phyloP scores from a whole-genome alignment of 768 basidiomycete species.

The Inosperma sp. region DNA sequence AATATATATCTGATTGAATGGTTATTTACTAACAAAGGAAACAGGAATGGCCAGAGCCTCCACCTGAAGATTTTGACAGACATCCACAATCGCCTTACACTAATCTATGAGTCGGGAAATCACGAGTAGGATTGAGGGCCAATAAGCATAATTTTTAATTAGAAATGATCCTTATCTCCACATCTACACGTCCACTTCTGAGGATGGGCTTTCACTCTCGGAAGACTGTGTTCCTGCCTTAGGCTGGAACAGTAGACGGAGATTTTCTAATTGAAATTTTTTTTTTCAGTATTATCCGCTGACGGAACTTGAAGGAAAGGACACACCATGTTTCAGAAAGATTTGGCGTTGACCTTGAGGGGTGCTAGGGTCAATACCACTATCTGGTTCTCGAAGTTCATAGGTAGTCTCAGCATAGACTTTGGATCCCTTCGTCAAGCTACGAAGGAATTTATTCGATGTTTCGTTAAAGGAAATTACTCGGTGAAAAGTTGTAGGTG shows the following conservation, averaged over 20 bases:
- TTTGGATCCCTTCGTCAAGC: slow-evolving; percentile 61
- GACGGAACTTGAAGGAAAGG: too few species aligned
- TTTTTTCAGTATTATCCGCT: too few species aligned
- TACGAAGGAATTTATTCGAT: slow-evolving; percentile 60
- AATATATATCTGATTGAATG: slow-evolving; percentile 6
- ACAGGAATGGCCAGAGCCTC: slow-evolving; percentile 35
- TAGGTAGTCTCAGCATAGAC: slow-evolving; percentile 81
- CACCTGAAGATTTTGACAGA: slow-evolving; percentile 27
- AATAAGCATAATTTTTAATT: too few species aligned
- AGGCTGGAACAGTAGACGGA: too few species aligned
- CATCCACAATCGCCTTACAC: slow-evolving; percentile 40
- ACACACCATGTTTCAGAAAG: slow-evolving; percentile 80
- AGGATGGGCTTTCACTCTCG: too few species aligned
- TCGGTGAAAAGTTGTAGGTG: slow-evolving; percentile 68
- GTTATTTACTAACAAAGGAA: slow-evolving; percentile 8
- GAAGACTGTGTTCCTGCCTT: too few species aligned
- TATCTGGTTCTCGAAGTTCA: slow-evolving; percentile 70
- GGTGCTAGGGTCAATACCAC: slow-evolving; percentile 58
- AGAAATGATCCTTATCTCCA: too few species aligned
- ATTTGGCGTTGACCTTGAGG: slow-evolving; percentile 77
- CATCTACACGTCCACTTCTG: too few species aligned
- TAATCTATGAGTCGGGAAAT: not conserved
- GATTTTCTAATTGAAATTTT: too few species aligned
- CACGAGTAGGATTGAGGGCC: too few species aligned
- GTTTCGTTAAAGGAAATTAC: slow-evolving; percentile 65